Base-by-base conservation (phyloP, 1,284 basidiomycete genomes). In the Sanghuangporus baumii region DNA sequence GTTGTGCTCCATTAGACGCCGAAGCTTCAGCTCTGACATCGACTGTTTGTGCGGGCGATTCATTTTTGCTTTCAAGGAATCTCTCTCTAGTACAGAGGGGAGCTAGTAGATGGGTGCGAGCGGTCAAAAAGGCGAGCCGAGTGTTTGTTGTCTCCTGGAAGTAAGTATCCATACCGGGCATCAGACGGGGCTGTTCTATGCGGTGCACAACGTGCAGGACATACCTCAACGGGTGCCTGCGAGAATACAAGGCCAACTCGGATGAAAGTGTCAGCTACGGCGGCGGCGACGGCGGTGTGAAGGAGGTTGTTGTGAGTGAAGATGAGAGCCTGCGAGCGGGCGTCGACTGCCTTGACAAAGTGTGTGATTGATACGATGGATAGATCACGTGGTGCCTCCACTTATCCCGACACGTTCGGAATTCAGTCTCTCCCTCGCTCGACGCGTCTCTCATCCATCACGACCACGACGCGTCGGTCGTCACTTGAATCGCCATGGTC, bases 1-100 rank as follows among this genome's bases (percentile, higher is more conserved):
- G 71, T 93, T 93, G 76, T 93, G 89, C 75, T 93, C 91, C 20
- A 84, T 84, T 67, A 93, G 78, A 47, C 91, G 79, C 34, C 91
- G 82, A 59, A 93, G 85, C 79, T 91, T 92, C 74, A 93, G 84
- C 79, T 93, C 91, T 58, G 85, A 86, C 88, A 92, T 91, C 68
- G 84, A 83, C 71, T 84, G 84, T 73, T 86, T 86, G 66, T 79
- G 79, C 8, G 80, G 78, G 63, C 82, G 78, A 36, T 58, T 62
- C 65, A 77, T 72, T 69, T 78, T 83, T 82, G 11, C 83, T 37
- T 2, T 84, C n/a, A 62, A 66, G 64, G 2, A 18, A 1, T 37
- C 31, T 11, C 31, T 11, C 20, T 38, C 40, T 31, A 26, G 47
- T 26, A 34, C 14, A 50, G 38, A 46, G 12, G 43, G 51, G 38